Base-by-base conservation (phyloP, 495 filamentous ascomycete species). In the Barbatosphaeria neglecta region DNA sequence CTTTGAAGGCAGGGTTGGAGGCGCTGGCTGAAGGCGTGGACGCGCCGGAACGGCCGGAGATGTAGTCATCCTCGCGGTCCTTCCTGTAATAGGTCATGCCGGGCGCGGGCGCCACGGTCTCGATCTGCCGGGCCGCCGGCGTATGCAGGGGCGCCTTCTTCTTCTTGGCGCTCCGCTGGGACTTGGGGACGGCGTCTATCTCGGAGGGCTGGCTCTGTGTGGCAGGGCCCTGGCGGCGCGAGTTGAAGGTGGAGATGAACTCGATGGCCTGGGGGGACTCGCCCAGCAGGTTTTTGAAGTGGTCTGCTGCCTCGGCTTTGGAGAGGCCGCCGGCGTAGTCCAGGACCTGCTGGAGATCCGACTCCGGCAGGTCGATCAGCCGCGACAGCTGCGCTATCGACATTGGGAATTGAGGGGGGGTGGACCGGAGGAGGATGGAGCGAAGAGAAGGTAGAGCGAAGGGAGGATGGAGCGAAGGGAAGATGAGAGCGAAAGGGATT, bases 231-330 rank as follows among this genome's bases (percentile, higher is more conserved):
- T 75, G 63, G 25, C 86, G 78, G 24, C 78, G 81, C 9, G 81
- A 69, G 60, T 92, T 97, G 73, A 95, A 97, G 37, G 82, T 81
- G 19, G 87, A 79, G 54, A 98, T 95, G 60, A 97, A 98, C 49
- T 94, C 88, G 48, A 96, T 64, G 1, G 84, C 82, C 50, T 84
- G 80, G 13, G 87, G 77, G 6, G 87, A 87, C 59, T 94, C 87
- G 39, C 89, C 92, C 2, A 98, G 78, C 24, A 97, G 70, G 60
- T 87, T 85, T 62, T 83, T 86, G 49, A 98, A 83, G 61, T 96
- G 83, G 18, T 87, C 80, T 22, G 80, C 84, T 16, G 85, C 86
- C 48, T 81, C 81, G 31, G 80, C 69, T 55, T 83, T 87, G 23
- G 87, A 78, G 11, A 73, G 58, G 1, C 76, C 80, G 18, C 79